Evolutionary conservation across 768 basidiomycete genomes (phyloP).

Genomic region (Amanita rimosa): DNA sequence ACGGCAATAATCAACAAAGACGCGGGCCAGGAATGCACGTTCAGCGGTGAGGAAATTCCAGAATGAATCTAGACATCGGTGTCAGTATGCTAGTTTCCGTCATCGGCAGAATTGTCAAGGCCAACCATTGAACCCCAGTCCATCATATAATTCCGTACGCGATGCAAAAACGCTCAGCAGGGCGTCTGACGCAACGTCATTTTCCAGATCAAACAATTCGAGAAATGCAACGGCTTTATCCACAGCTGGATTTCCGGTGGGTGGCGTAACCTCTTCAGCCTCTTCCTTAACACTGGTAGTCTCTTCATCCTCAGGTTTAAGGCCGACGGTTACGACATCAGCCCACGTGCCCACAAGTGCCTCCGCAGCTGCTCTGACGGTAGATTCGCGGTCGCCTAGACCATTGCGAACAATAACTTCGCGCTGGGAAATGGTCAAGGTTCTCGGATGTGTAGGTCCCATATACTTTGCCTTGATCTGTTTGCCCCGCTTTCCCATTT

Average conservation of each 20-base stretch:
- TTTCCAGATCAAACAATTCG: conserved; percentile 50
- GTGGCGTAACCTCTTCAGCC: conserved; percentile 4
- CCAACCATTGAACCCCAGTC: conserved; percentile 60
- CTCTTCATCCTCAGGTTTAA: conserved; percentile 24
- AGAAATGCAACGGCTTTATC: conserved; percentile 38
- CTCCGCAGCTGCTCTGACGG: conserved; percentile 62
- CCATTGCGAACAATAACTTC: conserved; percentile 75
- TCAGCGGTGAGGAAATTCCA: conserved; percentile 67
- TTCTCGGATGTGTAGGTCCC: conserved; percentile 51
- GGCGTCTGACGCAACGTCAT: conserved; percentile 61
- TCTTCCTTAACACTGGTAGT: conserved; percentile 12
- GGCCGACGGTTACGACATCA: conserved; percentile 31
- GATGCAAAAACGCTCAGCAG: conserved; percentile 61
- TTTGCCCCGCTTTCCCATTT: not conserved
- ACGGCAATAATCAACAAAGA: conserved; percentile 72
- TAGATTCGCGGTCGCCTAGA: conserved; percentile 72
- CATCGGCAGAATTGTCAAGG: not conserved
- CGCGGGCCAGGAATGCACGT: conserved; percentile 70
- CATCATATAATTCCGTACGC: conserved; percentile 52
- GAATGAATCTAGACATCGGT: conserved; percentile 41
- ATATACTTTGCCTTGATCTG: conserved; percentile 15
- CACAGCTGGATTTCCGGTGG: conserved; percentile 7
- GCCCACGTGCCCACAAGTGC: conserved; percentile 71
- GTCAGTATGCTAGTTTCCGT: not conserved
- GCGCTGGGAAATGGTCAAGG: conserved; percentile 59